Conservation (phyloP, 129 eudicot genomes). For the Arctium lappa region DNA sequence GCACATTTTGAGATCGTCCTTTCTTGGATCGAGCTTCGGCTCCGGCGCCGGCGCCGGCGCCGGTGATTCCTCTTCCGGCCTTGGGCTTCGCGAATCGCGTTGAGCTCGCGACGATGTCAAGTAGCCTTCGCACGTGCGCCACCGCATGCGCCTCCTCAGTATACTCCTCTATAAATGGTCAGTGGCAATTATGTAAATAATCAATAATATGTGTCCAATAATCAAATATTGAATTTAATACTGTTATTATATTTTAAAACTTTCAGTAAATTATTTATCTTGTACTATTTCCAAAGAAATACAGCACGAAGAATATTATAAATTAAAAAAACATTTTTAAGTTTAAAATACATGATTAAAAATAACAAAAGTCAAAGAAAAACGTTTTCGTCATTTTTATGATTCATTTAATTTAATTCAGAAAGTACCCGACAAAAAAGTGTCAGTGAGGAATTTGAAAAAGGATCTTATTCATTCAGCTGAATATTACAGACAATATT, state of each 20-base stretch:
- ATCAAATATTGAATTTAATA: too few relatives aligned
- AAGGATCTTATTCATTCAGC: slow-evolving; percentile 8
- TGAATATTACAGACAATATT: neutral
- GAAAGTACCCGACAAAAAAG: slow-evolving; percentile 15
- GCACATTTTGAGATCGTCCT: slow-evolving; percentile 36
- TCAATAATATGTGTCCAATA: neutral
- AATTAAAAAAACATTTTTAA: neutral
- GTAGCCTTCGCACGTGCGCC: slow-evolving; percentile 90
- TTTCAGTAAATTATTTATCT: neutral
- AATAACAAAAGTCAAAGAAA: neutral
- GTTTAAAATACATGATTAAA: too few relatives aligned
- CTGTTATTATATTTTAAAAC: too few relatives aligned
- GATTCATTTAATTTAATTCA: neutral
- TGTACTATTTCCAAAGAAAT: neutral
- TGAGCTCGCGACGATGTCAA: slow-evolving; percentile 91
- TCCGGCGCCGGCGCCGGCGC: slow-evolving; percentile 19
- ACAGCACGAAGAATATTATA: neutral
- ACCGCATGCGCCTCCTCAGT: slow-evolving; percentile 54
- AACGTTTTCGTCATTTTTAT: neutral
- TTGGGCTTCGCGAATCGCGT: slow-evolving; percentile 86
- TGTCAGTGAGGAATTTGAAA: slow-evolving; percentile 4
- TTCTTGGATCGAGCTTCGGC: slow-evolving; percentile 49
- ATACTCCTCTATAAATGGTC: slow-evolving; percentile 62
- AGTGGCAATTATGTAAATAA: slow-evolving; percentile 45
- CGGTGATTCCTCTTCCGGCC: slow-evolving; percentile 40